Conservation (phyloP, 169 alveolate genomes). For the Plasmodium malariae region DNA sequence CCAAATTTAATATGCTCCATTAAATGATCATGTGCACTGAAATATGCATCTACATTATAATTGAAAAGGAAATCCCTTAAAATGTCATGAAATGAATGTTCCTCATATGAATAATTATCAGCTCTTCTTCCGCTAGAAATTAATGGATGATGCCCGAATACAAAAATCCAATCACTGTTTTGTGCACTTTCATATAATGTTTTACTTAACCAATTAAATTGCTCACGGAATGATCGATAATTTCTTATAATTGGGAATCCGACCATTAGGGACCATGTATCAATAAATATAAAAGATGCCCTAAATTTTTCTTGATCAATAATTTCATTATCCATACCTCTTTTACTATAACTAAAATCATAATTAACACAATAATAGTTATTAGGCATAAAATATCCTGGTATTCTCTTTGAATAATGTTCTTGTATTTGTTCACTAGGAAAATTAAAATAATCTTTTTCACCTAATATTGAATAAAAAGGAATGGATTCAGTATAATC, state of each 20-base stretch:
- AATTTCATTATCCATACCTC: slow-evolving; percentile 6
- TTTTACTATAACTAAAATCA: slow-evolving; percentile 43
- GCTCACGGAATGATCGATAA: slow-evolving; percentile 67
- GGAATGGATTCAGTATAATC: slow-evolving; percentile 32
- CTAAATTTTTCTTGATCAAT: slow-evolving; percentile 40
- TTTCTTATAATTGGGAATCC: slow-evolving; percentile 74
- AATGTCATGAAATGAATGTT: slow-evolving; percentile 58
- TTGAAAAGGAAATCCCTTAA: slow-evolving; percentile 53
- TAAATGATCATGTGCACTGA: slow-evolving; percentile 76
- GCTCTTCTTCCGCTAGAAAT: slow-evolving; percentile 76
- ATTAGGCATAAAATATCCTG: slow-evolving; percentile 76
- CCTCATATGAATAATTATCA: slow-evolving; percentile 67
- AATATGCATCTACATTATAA: slow-evolving; percentile 72
- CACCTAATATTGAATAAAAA: slow-evolving; percentile 72
- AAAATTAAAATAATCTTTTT: slow-evolving; percentile 64
- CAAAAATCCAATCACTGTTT: slow-evolving; percentile 75
- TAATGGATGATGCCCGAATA: slow-evolving; percentile 74
- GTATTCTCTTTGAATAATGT: slow-evolving; percentile 67
- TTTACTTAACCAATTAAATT: slow-evolving; percentile 69
- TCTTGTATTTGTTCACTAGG: slow-evolving; percentile 77
- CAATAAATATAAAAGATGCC: slow-evolving; percentile 72
- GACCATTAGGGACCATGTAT: slow-evolving; percentile 73
- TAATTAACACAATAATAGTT: slow-evolving; percentile 59
- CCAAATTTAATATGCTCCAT: slow-evolving; percentile 71
- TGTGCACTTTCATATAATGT: slow-evolving; percentile 71